Evolutionary conservation across 805 yeast genomes (phyloP).

Genomic region (Saccharomycopsis guyanensis): DNA sequence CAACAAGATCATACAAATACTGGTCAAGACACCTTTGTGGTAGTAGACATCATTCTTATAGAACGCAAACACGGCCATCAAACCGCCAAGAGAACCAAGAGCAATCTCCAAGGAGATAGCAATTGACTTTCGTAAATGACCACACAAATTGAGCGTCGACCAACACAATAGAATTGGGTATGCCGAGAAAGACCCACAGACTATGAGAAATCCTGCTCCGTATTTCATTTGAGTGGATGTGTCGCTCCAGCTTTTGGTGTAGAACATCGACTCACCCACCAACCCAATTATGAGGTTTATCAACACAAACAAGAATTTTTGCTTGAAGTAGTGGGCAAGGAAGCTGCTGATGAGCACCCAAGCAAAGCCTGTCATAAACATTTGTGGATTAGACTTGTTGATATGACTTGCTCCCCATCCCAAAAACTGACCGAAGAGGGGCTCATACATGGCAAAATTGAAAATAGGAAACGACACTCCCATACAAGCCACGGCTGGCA

Average conservation of each 20-base stretch:
- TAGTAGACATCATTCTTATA: constrained; percentile 22
- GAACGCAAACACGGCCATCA: constrained; percentile 36
- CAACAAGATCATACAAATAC: constrained; percentile 37
- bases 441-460: constrained; percentile 66
- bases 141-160: constrained; percentile 25
- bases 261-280: constrained; percentile 34
- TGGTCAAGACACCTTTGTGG: constrained; percentile 5
- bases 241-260: constrained; percentile 39
- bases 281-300: constrained; percentile 20
- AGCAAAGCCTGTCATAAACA: constrained; percentile 35
- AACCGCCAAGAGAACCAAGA: constrained; percentile 48
- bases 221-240: constrained; percentile 20
- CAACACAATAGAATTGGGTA: constrained; percentile 27
- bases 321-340: constrained; percentile 36
- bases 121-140: constrained; percentile 40
- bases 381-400: constrained; percentile 61
- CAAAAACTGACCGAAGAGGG: constrained; percentile 54
- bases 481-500: constrained; percentile 54
- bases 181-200: constrained; percentile 45
- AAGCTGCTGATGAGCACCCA: constrained; percentile 1
- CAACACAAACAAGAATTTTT: constrained; percentile 36
- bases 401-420: constrained; percentile 55
- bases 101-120: constrained; percentile 42
- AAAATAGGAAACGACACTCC: constrained; percentile 62
- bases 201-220: constrained; percentile 23